Conservation (phyloP, 371 early-diverging fungal species). For the Apophysomyces sp. region DNA sequence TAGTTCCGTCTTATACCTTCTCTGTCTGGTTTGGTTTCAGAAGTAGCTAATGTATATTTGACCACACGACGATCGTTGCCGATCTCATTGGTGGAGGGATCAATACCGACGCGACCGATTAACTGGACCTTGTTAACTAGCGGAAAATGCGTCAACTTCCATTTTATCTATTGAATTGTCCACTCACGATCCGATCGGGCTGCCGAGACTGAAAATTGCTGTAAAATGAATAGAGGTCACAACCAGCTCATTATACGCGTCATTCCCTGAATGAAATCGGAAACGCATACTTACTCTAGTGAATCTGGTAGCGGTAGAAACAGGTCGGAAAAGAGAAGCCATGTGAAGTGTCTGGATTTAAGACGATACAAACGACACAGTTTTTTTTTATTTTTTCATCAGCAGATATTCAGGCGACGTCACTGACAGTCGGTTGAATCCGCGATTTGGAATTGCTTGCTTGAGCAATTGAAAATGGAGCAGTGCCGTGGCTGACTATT, state of each 20-base stretch:
- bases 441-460: too few species aligned
- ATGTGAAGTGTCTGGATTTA: not conserved
- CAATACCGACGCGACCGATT: conserved; percentile 57
- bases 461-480: too few species aligned
- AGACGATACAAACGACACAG: too few species aligned
- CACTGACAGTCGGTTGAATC: too few species aligned
- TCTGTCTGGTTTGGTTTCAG: conserved; percentile 52
- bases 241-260: not conserved
- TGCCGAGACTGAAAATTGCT: not conserved
- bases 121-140: conserved; percentile 57
- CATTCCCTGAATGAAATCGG: not conserved
- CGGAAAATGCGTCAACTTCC: not conserved
- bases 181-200: not conserved
- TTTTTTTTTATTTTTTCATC: too few species aligned
- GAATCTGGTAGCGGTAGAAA: not conserved
- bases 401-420: too few species aligned
- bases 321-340: not conserved
- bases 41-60: conserved; percentile 60
- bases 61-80: conserved; percentile 44
- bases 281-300: not conserved
- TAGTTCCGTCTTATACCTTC: conserved; percentile 35
- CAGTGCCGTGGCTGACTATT: too few species aligned
- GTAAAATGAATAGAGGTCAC: not conserved
- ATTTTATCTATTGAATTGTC: not conserved
- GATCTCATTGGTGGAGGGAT: conserved; percentile 41